Evolutionary conservation across 1,284 basidiomycete genomes (phyloP).

Genomic region (Inonotus hispidus): DNA sequence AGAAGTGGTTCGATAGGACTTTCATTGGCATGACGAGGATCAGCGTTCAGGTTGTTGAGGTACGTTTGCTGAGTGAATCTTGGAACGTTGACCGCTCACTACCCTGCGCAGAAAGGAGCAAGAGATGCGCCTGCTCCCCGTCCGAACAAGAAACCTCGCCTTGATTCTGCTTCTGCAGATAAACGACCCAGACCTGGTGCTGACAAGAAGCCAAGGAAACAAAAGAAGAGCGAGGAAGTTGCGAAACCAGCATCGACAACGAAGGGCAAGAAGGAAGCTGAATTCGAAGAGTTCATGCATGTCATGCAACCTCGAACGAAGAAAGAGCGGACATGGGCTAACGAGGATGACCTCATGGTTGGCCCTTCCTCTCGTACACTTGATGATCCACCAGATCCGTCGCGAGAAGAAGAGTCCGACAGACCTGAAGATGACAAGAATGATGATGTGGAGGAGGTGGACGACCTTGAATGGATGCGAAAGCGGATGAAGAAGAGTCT

Average conservation of each 20-base stretch:
- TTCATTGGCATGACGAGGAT: slow-evolving; percentile 77
- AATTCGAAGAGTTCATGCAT: slow-evolving; percentile 54
- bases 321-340: slow-evolving; percentile 66
- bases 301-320: slow-evolving; percentile 56
- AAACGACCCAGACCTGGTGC: slow-evolving; percentile 18
- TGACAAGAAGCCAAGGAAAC: slow-evolving; percentile 18
- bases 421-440: slow-evolving; percentile 26
- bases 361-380: slow-evolving; percentile 13
- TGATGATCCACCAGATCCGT: slow-evolving; percentile 10
- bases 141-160: slow-evolving; percentile 66
- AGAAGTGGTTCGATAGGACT: slow-evolving; percentile 82
- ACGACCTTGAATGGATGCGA: slow-evolving; percentile 75
- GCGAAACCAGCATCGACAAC: neutral
- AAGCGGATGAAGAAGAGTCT: slow-evolving; percentile 53
- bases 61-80: slow-evolving; percentile 32
- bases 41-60: slow-evolving; percentile 74
- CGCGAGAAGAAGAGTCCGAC: slow-evolving; percentile 19
- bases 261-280: slow-evolving; percentile 31
- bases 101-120: slow-evolving; percentile 39
- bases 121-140: slow-evolving; percentile 60
- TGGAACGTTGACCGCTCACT: slow-evolving; percentile 11
- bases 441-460: slow-evolving; percentile 28
- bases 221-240: slow-evolving; percentile 18
- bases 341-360: slow-evolving; percentile 33
- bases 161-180: slow-evolving; percentile 34